Base-by-base conservation (phyloP, 2,329 filamentous ascomycete genomes). In the Phoma sp. region DNA sequence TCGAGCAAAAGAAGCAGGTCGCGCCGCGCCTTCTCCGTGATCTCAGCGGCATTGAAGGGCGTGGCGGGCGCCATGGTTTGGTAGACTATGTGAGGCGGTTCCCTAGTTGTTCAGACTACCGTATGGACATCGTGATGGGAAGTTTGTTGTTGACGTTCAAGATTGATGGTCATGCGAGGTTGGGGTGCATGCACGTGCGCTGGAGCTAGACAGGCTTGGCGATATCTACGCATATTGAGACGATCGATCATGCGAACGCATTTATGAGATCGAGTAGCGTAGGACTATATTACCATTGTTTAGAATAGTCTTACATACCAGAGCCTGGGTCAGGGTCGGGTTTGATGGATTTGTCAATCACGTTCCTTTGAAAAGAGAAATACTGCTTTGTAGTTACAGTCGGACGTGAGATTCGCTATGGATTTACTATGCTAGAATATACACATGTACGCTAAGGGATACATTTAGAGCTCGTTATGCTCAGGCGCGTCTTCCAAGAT, bases 1-100 rank as follows among this genome's bases (percentile, higher is more conserved):
- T 98, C 94, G 59, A 99, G 88, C 67, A 98, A 87, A 77, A 89
- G 88, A 65, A 99, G 84, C 64, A 99, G 83, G 74, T 97, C 92
- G 75, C 92, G 92, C 59, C 92, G 89, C 64, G 92, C 90, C 78
- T 90, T 92, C 63, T 90, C 88, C 70, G 85, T 87, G 74, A 95
- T 86, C 71, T 92, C 86, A 67, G 90, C 86, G 57, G 88, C 85
- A 75, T 88, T 88, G 75, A 95, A 91, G 72, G 84, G 85, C 63
- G 76, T 80, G 77, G 85, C 84, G 78, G 87, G 87, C 80, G 86
- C 86, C 88, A 91, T 91, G 4, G 38, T 44, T 10, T 17, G 7
- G 9, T 6, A 6, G 10, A 13, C 15, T 21, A 6, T 37, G 2
- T 21, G 6, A 7, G 13, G 3, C 3, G 13, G 19, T 10, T 17